Evolutionary conservation across 352 stramenopile genomes (phyloP).

Genomic region (Halophytophthora batemanensis): DNA sequence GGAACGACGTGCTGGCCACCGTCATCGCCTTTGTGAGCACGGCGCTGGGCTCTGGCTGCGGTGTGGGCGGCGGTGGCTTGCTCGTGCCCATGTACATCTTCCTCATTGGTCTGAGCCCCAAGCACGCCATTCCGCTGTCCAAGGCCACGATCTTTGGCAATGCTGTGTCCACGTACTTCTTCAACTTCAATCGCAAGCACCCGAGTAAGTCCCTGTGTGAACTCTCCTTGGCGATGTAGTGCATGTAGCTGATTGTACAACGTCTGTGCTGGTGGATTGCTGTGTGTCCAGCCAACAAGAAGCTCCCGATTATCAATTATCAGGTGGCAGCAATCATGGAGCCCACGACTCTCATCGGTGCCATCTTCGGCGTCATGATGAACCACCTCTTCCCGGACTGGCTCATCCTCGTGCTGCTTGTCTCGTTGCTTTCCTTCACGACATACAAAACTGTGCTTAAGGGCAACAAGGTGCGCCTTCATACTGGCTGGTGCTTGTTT

Average conservation of each 20-base stretch:
- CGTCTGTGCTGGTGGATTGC: constrained; percentile 1
- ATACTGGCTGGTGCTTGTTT: not conserved
- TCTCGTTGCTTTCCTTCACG: constrained; percentile 72
- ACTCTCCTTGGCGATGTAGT: not conserved
- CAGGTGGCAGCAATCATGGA: constrained; percentile 99
- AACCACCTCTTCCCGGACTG: constrained; percentile 83
- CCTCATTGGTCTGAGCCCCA: constrained; percentile 90
- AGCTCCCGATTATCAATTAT: constrained; percentile 96
- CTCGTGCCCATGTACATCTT: constrained; percentile 98
- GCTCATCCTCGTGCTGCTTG: constrained; percentile 75
- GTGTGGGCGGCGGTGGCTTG: constrained; percentile 93
- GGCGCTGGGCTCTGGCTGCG: constrained; percentile 88
- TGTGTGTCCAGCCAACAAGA: constrained; percentile 43
- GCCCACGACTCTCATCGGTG: constrained; percentile 83
- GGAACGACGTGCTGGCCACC: constrained; percentile 62
- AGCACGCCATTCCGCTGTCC: constrained; percentile 96
- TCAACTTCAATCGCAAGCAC: constrained; percentile 93
- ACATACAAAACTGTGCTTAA: constrained; percentile 76
- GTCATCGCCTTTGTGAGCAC: constrained; percentile 79
- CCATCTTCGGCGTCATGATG: constrained; percentile 82
- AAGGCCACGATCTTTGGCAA: constrained; percentile 98
- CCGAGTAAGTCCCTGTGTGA: constrained; percentile 49
- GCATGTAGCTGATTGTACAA: constrained; percentile 6
- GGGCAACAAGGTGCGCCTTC: constrained; percentile 46
- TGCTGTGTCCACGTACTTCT: constrained; percentile 92